phyloP scores from a whole-genome alignment of 495 filamentous ascomycete species.

The Durotheca rogersii region DNA sequence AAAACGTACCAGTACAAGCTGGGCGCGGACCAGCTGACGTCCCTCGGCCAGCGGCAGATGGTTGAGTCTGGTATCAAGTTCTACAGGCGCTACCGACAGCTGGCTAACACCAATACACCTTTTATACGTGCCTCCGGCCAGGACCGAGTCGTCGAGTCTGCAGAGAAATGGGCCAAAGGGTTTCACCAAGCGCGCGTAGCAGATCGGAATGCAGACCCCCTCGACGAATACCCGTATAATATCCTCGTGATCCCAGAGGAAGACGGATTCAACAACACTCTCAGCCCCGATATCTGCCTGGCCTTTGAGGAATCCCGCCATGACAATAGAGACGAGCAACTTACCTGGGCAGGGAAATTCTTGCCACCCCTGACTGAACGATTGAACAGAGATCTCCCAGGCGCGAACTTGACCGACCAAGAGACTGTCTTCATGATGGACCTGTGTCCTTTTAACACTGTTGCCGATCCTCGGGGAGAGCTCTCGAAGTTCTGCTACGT shows the following conservation, averaged over 20 bases:
- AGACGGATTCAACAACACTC: slow-evolving; percentile 68
- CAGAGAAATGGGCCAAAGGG: slow-evolving; percentile 69
- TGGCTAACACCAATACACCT: slow-evolving; percentile 56
- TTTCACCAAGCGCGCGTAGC: slow-evolving; percentile 59
- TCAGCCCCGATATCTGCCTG: slow-evolving; percentile 69
- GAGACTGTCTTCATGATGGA: slow-evolving; percentile 76
- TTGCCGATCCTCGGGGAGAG: slow-evolving; percentile 49
- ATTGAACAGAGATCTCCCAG: slow-evolving; percentile 61
- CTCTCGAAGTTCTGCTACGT: slow-evolving; percentile 68
- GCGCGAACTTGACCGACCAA: slow-evolving; percentile 56
- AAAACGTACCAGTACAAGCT: slow-evolving; percentile 68
- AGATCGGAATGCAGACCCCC: slow-evolving; percentile 37
- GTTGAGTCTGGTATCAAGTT: slow-evolving; percentile 71
- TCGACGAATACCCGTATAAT: slow-evolving; percentile 50
- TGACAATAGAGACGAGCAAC: slow-evolving; percentile 52
- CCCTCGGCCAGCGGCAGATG: slow-evolving; percentile 72
- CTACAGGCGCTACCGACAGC: slow-evolving; percentile 64
- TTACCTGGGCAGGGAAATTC: slow-evolving; percentile 57
- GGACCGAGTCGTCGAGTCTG: slow-evolving; percentile 71
- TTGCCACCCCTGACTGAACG: slow-evolving; percentile 60
- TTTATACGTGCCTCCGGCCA: slow-evolving; percentile 73
- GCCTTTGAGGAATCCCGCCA: slow-evolving; percentile 56
- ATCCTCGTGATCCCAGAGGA: slow-evolving; percentile 67
- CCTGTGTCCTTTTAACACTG: slow-evolving; percentile 77
- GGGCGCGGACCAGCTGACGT: slow-evolving; percentile 71